These are phyloP conservation scores for Moelleriella libera DNA, from an alignment of 2,329 filamentous ascomycete genomes.

Conservation along the genomic window DNA sequence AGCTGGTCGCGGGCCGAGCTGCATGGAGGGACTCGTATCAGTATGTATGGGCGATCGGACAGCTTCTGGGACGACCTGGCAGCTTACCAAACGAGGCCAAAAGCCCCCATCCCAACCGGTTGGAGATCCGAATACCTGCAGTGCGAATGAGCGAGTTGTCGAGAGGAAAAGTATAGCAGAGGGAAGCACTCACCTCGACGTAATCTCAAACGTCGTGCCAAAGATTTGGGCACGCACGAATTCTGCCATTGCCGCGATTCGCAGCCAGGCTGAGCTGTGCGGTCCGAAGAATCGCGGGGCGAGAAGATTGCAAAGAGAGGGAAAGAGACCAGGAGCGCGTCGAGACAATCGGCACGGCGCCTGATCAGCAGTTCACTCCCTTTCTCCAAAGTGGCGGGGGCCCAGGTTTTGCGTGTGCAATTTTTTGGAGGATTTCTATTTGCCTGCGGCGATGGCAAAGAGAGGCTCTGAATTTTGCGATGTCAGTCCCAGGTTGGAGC, in stretches of 20 bases:
- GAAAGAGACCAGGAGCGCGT: no score
- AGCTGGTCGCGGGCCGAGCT: slow-evolving; percentile 97
- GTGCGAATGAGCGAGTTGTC: background rate
- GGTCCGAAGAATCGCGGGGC: background rate
- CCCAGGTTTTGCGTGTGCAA: no score
- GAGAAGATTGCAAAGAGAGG: no score
- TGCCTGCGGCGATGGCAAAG: no score
- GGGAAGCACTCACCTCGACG: slow-evolving; percentile 59
- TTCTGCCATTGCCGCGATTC: slow-evolving; percentile 68
- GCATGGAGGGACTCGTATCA: slow-evolving; percentile 1
- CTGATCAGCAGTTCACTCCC: no score
- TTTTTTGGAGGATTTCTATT: no score
- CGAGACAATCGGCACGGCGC: no score
- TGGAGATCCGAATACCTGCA: slow-evolving; percentile 90
- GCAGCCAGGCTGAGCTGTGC: background rate
- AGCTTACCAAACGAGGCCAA: slow-evolving; percentile 88
- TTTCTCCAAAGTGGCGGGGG: no score
- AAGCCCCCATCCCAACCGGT: slow-evolving; percentile 97
- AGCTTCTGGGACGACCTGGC: background rate
- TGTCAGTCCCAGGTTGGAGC: no score
- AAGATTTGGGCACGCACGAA: slow-evolving; percentile 99
- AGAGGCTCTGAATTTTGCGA: no score
- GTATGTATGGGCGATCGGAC: background rate
- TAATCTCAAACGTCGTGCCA: slow-evolving; percentile 98
- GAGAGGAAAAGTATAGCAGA: background rate